Evolutionary conservation across 345 rosid genomes (phyloP).

Genomic region (Citrus maxima): DNA sequence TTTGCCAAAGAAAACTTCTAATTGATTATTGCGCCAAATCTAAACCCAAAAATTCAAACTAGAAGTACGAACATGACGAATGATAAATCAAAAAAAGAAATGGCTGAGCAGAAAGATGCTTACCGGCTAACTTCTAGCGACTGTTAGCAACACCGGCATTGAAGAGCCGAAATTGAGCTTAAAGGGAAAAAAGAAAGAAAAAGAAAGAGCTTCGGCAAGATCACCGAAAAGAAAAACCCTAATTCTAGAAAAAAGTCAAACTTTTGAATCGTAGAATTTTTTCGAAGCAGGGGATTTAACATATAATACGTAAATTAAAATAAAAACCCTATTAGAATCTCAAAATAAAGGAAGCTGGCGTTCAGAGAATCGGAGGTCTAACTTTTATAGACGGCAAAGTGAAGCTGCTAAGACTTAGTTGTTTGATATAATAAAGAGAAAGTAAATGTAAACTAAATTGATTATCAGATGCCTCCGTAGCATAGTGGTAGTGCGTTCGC

Average conservation of each 20-base stretch:
- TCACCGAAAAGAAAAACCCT: background rate
- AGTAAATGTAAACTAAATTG: fast-evolving
- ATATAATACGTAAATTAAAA: background rate
- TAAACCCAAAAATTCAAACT: background rate
- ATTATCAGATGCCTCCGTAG: conserved; percentile 29
- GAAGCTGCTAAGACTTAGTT: no score
- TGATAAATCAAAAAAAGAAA: background rate
- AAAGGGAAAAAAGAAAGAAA: no score
- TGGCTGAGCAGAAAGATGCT: background rate
- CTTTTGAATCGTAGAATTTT: no score
- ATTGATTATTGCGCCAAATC: background rate
- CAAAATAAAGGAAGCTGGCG: background rate
- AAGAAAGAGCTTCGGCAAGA: background rate
- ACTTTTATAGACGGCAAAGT: background rate
- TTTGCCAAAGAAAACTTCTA: background rate
- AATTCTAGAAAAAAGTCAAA: background rate
- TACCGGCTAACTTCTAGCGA: background rate
- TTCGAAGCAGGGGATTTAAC: background rate
- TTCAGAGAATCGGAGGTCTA: no score
- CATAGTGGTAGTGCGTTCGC: conserved; percentile 80
- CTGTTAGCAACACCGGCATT: background rate
- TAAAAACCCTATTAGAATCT: background rate
- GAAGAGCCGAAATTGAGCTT: background rate
- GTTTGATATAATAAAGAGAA: fast-evolving
- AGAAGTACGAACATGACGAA: background rate